Base-by-base conservation (phyloP, 257 asterid genomes). In the Jaltomata sinuosa region DNA sequence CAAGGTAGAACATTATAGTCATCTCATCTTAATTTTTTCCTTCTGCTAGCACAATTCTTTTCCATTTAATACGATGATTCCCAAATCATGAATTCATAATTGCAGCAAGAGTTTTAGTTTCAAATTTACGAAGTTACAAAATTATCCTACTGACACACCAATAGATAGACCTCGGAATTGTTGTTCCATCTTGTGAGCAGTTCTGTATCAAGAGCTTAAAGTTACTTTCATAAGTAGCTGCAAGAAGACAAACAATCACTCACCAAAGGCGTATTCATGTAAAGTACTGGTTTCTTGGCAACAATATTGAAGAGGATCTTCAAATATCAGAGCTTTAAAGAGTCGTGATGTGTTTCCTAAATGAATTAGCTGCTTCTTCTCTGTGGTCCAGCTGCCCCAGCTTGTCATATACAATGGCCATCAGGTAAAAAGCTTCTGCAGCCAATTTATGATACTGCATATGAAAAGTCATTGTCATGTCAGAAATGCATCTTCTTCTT, bases 391-490 rank as follows among this genome's bases (percentile, higher is more conserved):
- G 55, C 83, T 74, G 88, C 85, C 99, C 98, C 79, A 94, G 86
- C 90, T 93, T 92, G 90, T 94, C 91, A 79, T 83, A 90, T 27
- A 93, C 91, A 38, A 93, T 87, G 31, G 98, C 99, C 96, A 93
- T 85, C 96, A 96, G 89, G 93, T 94, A 93, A 90, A 89, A 94
- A 50, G 96, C 92, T 89, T 96, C 99, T 9, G 97, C 89, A 31
- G 98, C 98, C 87, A 96, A 84, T 86, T 94, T 98, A 72, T 96
- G 97, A 87, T 92, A 91, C 99, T 96, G 96, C 53, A 64, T 67
- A 49, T 47, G 52, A 84, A 55, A 65, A 86, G 71, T 27, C 45
- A 87, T 61, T 81, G 61, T 78, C 47, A 45, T 21, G 29, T 83
- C 79, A 71, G 76, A 65, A 77, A 25, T 19, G 15, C 38, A 71